Base-by-base conservation (phyloP, 164 flowering plant species). In the Annona squamosa region DNA sequence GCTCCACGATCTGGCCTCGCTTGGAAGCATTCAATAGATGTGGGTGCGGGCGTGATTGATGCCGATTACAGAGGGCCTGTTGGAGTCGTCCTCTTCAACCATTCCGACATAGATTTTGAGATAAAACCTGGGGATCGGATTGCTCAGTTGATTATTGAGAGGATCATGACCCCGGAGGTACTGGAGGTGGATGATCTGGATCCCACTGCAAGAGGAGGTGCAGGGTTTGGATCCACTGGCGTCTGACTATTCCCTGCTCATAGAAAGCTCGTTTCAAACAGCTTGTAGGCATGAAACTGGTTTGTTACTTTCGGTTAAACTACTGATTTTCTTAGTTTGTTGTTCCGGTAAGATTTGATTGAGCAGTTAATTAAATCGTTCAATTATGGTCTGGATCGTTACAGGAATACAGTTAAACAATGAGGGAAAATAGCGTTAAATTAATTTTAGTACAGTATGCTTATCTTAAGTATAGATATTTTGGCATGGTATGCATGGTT, bases 1-100 rank as follows among this genome's bases (percentile, higher is more conserved):
- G 99, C 99, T 4, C 99, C 98, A 0, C 78, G 98, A 42, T 91
- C 99, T 7, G 98, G 98, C 1, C 78, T 95, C 82, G 84, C 97
- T 1, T 89, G 92, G 97, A 91, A 95, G 86, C 90, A 93, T 72
- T 86, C 94, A 4, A 90, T 95, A 2, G 97, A 93, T 68, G 97
- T 93, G 4, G 98, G 98, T 0, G 97, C 94, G 0, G 94, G 98
- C 0, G 98, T 93, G 75, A 89, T 93, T 1, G 99, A 95, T 83
- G 96, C 93, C 1, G 99, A 95, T 65, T 95, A 91, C 84, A 82
- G 96, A 47, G 98, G 98, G 2, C 86, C 98, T 0, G 88, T 93
- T n/a, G 94, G 97, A n/a, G 97, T 91, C 5, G 86, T 93, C 9
- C 72, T 95, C 81, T 91, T 89, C 84, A 95, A 95, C 71, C 91